phyloP scores from a whole-genome alignment of 192 early-diverging fungal species.

The Linnemannia schmuckeri region DNA sequence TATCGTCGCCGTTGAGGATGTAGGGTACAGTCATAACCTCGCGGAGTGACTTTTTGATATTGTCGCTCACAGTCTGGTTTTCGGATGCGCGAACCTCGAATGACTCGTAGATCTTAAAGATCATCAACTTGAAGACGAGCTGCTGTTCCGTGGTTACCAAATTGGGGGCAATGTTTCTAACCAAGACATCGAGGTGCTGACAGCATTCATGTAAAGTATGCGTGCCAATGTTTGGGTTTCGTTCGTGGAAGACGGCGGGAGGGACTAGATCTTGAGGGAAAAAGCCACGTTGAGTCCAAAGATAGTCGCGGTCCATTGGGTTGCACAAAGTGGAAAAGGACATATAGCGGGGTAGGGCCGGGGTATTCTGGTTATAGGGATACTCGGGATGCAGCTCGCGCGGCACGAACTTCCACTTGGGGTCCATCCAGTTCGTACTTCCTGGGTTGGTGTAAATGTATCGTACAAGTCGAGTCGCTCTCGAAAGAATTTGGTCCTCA shows the following conservation, averaged over 20 bases:
- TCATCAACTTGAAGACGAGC: not conserved
- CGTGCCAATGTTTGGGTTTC: not conserved
- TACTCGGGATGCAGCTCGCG: not conserved
- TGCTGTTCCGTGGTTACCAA: not conserved
- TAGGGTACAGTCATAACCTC: not conserved
- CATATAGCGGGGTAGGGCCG: not conserved
- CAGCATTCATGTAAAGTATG: not conserved
- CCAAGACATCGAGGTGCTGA: not conserved
- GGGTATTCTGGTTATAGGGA: not conserved
- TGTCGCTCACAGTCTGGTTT: not conserved
- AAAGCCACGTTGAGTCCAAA: not conserved
- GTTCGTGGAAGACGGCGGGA: not conserved
- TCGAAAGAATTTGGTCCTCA: not conserved
- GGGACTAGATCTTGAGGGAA: not conserved
- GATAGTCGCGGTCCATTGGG: not conserved
- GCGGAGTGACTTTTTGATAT: not conserved
- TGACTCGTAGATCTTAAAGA: not conserved
- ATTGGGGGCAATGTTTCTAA: not conserved
- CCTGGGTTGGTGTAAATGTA: constrained; percentile 16
- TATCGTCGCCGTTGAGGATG: constrained; percentile 2
- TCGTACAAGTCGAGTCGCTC: not conserved
- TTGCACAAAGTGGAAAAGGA: not conserved
- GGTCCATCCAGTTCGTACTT: not conserved
- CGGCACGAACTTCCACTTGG: not conserved
- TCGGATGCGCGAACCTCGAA: not conserved